These are phyloP conservation scores for Cladosporium oxysporum DNA, from an alignment of 2,329 filamentous ascomycete species.

Conservation along the genomic window DNA sequence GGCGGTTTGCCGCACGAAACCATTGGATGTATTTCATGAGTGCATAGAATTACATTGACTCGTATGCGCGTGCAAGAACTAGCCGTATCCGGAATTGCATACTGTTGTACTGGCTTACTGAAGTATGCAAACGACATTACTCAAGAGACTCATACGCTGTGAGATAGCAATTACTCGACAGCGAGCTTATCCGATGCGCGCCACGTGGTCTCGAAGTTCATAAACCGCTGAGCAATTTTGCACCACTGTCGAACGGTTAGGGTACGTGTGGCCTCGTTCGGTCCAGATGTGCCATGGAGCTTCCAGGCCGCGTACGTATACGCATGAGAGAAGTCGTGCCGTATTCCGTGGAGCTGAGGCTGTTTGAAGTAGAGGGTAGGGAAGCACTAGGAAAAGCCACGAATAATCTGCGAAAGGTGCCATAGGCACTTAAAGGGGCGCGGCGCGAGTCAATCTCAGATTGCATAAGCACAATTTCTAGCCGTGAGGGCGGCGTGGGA, in stretches of 20 bases:
- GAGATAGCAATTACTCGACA: not conserved
- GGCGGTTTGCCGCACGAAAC: not conserved
- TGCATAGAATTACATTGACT: not conserved
- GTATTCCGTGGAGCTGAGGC: not conserved
- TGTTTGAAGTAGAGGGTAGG: not conserved
- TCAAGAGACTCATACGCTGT: not conserved
- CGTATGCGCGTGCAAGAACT: not conserved
- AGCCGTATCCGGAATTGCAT: not conserved
- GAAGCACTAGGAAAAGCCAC: not conserved
- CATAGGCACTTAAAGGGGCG: not conserved
- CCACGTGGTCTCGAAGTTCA: not conserved
- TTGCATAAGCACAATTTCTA: not conserved
- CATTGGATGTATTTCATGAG: not conserved
- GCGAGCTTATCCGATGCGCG: not conserved
- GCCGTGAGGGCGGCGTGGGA: not conserved
- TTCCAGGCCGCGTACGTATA: constrained; percentile 5
- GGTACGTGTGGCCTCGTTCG: not conserved
- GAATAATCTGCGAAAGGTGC: not conserved
- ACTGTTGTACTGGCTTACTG: not conserved
- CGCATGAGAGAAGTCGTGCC: not conserved
- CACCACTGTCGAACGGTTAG: not conserved
- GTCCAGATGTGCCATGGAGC: not conserved
- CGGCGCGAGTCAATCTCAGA: not conserved
- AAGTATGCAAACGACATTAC: not conserved
- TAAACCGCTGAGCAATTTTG: not conserved